phyloP scores from a whole-genome alignment of 2,329 filamentous ascomycete genomes.

The Claviceps fusiformis region DNA sequence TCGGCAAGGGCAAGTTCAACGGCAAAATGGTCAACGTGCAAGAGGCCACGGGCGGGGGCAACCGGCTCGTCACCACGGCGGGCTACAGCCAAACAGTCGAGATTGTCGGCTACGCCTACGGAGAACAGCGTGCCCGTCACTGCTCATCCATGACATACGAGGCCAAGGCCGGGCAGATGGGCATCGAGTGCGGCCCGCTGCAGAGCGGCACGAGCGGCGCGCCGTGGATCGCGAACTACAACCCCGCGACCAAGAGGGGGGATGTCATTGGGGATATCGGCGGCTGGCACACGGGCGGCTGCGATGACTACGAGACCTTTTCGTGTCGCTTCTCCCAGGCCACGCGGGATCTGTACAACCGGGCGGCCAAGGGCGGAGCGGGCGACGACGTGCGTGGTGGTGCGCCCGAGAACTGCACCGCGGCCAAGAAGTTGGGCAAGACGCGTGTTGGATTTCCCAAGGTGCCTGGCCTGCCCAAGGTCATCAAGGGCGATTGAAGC shows the following conservation, averaged over 20 bases:
- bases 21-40: conserved; percentile 6
- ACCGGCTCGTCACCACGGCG: conserved; percentile 5
- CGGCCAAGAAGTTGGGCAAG: not conserved
- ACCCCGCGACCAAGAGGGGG: conserved; percentile 1
- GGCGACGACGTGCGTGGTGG: conserved; percentile 2
- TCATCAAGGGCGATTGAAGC: not conserved
- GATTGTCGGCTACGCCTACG: conserved; percentile 6
- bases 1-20: conserved; percentile 5
- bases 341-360: conserved; percentile 1
- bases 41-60: conserved; percentile 5
- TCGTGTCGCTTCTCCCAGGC: conserved; percentile 3
- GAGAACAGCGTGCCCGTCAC: conserved; percentile 5
- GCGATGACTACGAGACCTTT: conserved; percentile 6
- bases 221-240: conserved; percentile 6
- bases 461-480: not conserved
- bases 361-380: not conserved
- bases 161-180: conserved; percentile 6
- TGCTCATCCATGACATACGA: conserved; percentile 4
- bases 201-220: conserved; percentile 7
- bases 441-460: not conserved
- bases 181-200: conserved; percentile 5
- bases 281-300: conserved; percentile 8
- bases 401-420: conserved; percentile 3
- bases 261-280: conserved; percentile 7
- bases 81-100: conserved; percentile 5